A percentile compares a stretch with the other conserved stretches of the same genome.
Evolutionary conservation across 495 filamentous ascomycete genomes (phyloP).

Genomic region (Lophiostoma macrostomum): DNA sequence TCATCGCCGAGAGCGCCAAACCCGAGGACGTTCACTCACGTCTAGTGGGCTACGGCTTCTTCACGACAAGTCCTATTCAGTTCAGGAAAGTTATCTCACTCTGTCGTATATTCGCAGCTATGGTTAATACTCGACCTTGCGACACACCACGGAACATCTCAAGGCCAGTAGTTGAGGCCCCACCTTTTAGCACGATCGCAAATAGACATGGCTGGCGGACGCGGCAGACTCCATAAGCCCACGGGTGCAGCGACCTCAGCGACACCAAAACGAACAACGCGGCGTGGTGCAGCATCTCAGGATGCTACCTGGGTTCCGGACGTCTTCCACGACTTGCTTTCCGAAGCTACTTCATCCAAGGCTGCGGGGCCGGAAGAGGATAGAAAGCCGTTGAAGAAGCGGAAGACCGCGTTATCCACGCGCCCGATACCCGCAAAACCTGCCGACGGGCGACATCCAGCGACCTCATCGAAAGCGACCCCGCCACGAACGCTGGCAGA

Average conservation of each 20-base stretch:
- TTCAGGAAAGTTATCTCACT: too few relatives aligned
- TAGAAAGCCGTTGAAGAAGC: constrained; percentile 28
- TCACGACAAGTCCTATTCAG: too few relatives aligned
- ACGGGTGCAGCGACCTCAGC: not conserved
- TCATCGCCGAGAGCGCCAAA: not conserved
- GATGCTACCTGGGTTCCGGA: constrained; percentile 24
- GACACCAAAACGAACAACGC: constrained; percentile 4
- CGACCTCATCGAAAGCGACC: not conserved
- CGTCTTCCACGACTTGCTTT: constrained; percentile 27
- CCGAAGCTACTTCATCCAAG: constrained; percentile 18
- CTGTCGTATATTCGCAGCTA: too few relatives aligned
- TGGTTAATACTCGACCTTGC: too few relatives aligned
- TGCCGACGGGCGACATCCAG: not conserved
- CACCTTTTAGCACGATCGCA: not conserved
- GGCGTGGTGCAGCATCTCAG: constrained; percentile 1
- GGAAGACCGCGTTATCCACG: constrained; percentile 11
- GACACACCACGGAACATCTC: too few relatives aligned
- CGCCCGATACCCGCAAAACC: not conserved
- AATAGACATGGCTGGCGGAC: constrained; percentile 10
- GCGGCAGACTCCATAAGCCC: constrained; percentile 12
- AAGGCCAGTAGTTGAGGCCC: too few relatives aligned
- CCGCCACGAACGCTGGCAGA: not conserved
- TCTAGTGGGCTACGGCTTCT: too few relatives aligned
- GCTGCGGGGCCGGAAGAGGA: constrained; percentile 23
- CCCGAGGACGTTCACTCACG: too few relatives aligned